A percentile compares a stretch with the other conserved stretches of the same genome.
phyloP scores from a whole-genome alignment of 805 yeast species.

The Komagataella kurtzmanii region DNA sequence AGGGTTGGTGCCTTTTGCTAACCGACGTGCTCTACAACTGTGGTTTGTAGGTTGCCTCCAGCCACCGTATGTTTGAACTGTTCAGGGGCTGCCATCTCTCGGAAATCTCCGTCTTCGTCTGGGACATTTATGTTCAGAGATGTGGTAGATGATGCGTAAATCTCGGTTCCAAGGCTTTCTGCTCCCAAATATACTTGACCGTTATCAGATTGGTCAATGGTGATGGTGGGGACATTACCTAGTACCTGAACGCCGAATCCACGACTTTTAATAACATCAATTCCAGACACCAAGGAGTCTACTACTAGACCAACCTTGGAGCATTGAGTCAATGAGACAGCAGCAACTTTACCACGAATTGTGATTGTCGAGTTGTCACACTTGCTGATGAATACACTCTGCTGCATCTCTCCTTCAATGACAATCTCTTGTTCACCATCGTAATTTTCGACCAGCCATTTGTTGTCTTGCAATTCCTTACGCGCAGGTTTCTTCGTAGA shows the following conservation, averaged over 20 bases:
- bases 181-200: constrained; percentile 70
- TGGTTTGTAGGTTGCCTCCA: constrained; percentile 48
- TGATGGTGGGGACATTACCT: constrained; percentile 72
- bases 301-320: constrained; percentile 62
- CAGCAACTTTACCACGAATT: constrained; percentile 83
- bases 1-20: constrained; percentile 13
- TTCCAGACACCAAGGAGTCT: constrained; percentile 76
- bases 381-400: constrained; percentile 80
- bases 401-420: constrained; percentile 73
- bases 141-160: constrained; percentile 77
- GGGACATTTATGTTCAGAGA: constrained; percentile 81
- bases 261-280: constrained; percentile 73
- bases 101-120: constrained; percentile 57
- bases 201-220: constrained; percentile 80
- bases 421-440: constrained; percentile 48
- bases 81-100: constrained; percentile 81
- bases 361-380: constrained; percentile 65
- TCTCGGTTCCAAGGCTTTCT: constrained; percentile 58
- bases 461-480: constrained; percentile 70
- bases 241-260: constrained; percentile 78
- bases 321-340: constrained; percentile 68
- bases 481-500: constrained; percentile 32
- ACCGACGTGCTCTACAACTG: constrained; percentile 76
- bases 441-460: constrained; percentile 81
- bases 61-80: constrained; percentile 68